Percentiles rank a stretch among this genome's conserved stretches.
Evolutionary conservation across 208 protist genomes (phyloP).

Genomic region (Acanthamoeba castellanii): DNA sequence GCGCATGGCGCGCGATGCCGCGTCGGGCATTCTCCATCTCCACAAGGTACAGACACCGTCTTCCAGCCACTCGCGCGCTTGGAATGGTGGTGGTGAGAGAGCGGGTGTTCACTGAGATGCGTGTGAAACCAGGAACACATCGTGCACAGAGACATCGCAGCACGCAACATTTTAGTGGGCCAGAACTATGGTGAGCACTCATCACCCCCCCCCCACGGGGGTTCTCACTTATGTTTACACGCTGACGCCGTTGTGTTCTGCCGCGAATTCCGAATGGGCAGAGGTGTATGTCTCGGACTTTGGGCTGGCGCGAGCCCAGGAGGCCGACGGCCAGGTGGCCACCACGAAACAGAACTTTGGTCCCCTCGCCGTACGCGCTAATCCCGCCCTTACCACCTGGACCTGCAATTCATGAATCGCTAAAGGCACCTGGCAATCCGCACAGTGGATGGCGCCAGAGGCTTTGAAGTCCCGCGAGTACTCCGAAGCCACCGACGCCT

Average conservation of each 20-base stretch:
- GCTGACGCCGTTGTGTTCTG: too few species aligned
- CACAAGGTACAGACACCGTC: constrained; percentile 71
- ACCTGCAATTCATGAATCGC: neutral
- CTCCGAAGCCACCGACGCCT: constrained; percentile 64
- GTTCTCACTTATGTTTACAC: neutral
- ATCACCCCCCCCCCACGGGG: neutral
- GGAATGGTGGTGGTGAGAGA: neutral
- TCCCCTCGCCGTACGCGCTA: neutral
- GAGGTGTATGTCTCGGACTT: constrained; percentile 71
- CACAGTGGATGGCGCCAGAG: constrained; percentile 76
- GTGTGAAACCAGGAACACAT: constrained; percentile 36
- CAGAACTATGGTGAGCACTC: constrained; percentile 15
- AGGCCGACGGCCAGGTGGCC: neutral
- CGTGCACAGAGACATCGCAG: constrained; percentile 62
- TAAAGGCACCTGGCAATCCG: too few species aligned
- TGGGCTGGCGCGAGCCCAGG: constrained; percentile 20
- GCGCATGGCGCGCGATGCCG: constrained; percentile 51
- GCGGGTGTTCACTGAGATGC: too few species aligned
- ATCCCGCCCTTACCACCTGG: neutral
- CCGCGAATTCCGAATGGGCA: too few species aligned
- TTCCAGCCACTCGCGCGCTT: too few species aligned
- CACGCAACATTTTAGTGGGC: constrained; percentile 53
- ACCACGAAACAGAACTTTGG: constrained; percentile 68
- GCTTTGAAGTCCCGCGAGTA: constrained; percentile 53
- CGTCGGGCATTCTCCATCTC: constrained; percentile 66